Evolutionary conservation across 2,329 filamentous ascomycete genomes (phyloP).

Genomic region (Lecanosticta acicola): DNA sequence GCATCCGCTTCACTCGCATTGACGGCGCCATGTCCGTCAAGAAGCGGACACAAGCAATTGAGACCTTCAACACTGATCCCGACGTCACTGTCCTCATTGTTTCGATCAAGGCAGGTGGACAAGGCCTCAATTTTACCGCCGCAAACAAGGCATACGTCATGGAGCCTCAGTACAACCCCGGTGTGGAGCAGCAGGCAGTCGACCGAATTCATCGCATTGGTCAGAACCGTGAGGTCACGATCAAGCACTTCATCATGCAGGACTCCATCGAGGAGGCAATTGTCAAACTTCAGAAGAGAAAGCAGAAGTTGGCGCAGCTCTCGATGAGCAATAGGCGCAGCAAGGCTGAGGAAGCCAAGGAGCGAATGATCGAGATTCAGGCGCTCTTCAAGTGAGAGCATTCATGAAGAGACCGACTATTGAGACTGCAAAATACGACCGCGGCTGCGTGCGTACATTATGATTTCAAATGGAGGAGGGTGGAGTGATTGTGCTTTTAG

Average conservation of each 20-base stretch:
- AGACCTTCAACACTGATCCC: constrained; percentile 67
- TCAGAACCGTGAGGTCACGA: constrained; percentile 82
- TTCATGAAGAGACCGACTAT: background rate
- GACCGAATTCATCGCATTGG: constrained; percentile 89
- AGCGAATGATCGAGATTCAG: constrained; percentile 57
- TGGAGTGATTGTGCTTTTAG: no score
- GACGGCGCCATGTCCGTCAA: constrained; percentile 81
- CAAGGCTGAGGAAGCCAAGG: constrained; percentile 58
- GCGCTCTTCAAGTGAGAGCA: constrained; percentile 46
- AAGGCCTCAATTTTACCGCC: constrained; percentile 83
- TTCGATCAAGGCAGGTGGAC: constrained; percentile 84
- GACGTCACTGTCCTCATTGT: constrained; percentile 76
- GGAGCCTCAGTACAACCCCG: constrained; percentile 97
- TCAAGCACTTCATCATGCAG: constrained; percentile 82
- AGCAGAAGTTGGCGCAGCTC: constrained; percentile 81
- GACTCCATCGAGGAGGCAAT: constrained; percentile 93
- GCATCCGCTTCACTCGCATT: constrained; percentile 70
- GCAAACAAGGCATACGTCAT: constrained; percentile 89
- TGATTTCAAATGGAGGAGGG: no score
- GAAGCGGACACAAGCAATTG: constrained; percentile 68
- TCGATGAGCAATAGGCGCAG: constrained; percentile 62
- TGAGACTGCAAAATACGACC: no score
- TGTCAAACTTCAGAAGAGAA: constrained; percentile 81
- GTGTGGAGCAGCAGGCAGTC: constrained; percentile 87
- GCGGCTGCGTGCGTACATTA: no score